phyloP scores from a whole-genome alignment of 495 filamentous ascomycete genomes.

The Lophiotrema nucula region DNA sequence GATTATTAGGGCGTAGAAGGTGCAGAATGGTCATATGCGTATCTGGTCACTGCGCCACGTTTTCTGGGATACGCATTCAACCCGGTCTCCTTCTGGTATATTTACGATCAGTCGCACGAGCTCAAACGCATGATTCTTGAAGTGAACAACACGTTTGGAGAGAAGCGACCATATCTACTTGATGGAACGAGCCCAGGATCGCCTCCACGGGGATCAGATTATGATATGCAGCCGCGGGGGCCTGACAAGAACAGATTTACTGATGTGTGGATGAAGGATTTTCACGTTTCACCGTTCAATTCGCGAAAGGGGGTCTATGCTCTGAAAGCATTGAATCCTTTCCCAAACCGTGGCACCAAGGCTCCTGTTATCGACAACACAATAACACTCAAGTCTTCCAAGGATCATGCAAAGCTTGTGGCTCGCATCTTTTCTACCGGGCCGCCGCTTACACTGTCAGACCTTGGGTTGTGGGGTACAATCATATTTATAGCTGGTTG shows the following conservation, averaged over 20 bases:
- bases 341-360: conserved; percentile 41
- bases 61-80: conserved; percentile 73
- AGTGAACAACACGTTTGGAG: conserved; percentile 76
- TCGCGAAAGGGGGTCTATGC: conserved; percentile 60
- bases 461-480: conserved; percentile 44
- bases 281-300: conserved; percentile 75
- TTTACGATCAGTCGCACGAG: conserved; percentile 60
- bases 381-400: conserved; percentile 57
- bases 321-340: conserved; percentile 55
- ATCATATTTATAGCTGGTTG: conserved; percentile 53
- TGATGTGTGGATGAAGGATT: conserved; percentile 62
- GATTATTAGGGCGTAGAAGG: conserved; percentile 49
- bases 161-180: conserved; percentile 64
- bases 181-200: conserved; percentile 22
- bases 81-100: conserved; percentile 78
- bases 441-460: conserved; percentile 49
- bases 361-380: conserved; percentile 50
- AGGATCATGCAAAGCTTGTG: conserved; percentile 54
- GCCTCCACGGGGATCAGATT: conserved; percentile 39
- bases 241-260: conserved; percentile 38
- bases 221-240: conserved; percentile 9
- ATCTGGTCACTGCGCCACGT: conserved; percentile 65
- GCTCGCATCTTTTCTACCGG: conserved; percentile 52
- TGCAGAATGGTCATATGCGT: conserved; percentile 59
- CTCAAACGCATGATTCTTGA: conserved; percentile 69